These are phyloP conservation scores for Arthroderma uncinatum DNA, from an alignment of 2,329 filamentous ascomycete genomes.

Conservation along the genomic window DNA sequence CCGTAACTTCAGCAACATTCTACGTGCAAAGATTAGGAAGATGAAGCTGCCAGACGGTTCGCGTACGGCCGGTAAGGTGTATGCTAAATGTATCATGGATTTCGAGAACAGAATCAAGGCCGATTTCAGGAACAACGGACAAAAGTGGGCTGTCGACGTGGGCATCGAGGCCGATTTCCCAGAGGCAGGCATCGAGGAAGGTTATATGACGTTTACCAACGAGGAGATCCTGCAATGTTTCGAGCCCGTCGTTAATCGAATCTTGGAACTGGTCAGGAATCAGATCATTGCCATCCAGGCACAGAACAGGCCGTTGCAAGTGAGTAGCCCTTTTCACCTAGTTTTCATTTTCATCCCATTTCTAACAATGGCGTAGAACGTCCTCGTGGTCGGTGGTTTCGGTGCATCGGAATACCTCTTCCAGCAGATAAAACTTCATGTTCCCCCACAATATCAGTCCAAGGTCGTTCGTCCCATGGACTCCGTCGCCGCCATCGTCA, in stretches of 20 bases:
- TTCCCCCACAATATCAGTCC: constrained; percentile 93
- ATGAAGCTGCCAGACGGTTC: constrained; percentile 98
- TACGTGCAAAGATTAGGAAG: constrained; percentile 94
- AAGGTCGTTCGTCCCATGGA: constrained; percentile 99
- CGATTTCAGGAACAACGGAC: constrained; percentile 96
- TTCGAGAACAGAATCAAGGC: constrained; percentile 99
- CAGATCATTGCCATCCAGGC: constrained; percentile 99
- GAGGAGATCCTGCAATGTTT: constrained; percentile 99
- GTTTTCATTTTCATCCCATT: not conserved
- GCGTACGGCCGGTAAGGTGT: constrained; percentile 93
- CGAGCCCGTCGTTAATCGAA: constrained; percentile 94
- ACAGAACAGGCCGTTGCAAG: constrained; percentile 81
- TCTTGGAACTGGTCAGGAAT: constrained; percentile 89
- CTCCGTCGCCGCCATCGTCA: constrained; percentile 95
- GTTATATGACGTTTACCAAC: constrained; percentile 99
- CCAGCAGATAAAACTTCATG: constrained; percentile 98
- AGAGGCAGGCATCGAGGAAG: constrained; percentile 94
- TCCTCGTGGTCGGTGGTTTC: constrained; percentile 93
- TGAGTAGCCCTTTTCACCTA: constrained; percentile 25
- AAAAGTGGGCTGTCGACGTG: constrained; percentile 98
- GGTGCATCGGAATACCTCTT: constrained; percentile 98
- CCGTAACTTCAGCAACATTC: constrained; percentile 95
- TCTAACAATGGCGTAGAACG: constrained; percentile 48
- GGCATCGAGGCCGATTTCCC: constrained; percentile 98
- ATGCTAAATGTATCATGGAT: constrained; percentile 99